phyloP scores from a whole-genome alignment of 2,329 filamentous ascomycete species.

The Rugonectria rugulosa region DNA sequence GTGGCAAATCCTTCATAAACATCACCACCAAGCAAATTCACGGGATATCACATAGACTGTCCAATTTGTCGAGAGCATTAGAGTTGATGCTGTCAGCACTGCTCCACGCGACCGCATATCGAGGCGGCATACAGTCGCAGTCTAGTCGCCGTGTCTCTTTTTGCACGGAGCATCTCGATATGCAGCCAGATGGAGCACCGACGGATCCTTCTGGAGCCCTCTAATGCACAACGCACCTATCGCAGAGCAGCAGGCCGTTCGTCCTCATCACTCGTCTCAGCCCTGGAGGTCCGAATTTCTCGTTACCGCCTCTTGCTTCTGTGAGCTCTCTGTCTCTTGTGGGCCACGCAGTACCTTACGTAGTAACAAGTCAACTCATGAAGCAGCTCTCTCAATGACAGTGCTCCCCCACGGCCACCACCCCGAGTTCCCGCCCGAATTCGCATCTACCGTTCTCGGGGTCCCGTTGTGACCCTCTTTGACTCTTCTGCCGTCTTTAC shows the following conservation, averaged over 20 bases:
- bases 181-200: conserved; percentile 29
- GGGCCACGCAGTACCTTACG: no score
- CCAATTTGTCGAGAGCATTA: conserved; percentile 1
- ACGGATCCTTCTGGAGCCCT: conserved; percentile 25
- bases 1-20: no score
- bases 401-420: conserved; percentile 8
- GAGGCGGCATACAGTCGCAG: conserved; percentile 8
- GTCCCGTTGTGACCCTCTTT: conserved; percentile 24
- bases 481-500: conserved; percentile 29
- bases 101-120: conserved; percentile 5
- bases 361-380: no score
- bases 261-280: no score
- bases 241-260: not conserved
- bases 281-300: no score
- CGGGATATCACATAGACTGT: no score
- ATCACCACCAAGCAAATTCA: no score
- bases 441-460: conserved; percentile 23
- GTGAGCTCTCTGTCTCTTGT: no score
- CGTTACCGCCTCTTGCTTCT: no score
- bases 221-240: conserved; percentile 17
- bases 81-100: not conserved
- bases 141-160: conserved; percentile 13
- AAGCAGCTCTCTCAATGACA: not conserved
- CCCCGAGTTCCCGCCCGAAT: conserved; percentile 15
- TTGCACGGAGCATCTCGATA: conserved; percentile 19